Conservation (phyloP, 225 moss, liverwort and hornwort species). For the Sphagnum tenellum region DNA sequence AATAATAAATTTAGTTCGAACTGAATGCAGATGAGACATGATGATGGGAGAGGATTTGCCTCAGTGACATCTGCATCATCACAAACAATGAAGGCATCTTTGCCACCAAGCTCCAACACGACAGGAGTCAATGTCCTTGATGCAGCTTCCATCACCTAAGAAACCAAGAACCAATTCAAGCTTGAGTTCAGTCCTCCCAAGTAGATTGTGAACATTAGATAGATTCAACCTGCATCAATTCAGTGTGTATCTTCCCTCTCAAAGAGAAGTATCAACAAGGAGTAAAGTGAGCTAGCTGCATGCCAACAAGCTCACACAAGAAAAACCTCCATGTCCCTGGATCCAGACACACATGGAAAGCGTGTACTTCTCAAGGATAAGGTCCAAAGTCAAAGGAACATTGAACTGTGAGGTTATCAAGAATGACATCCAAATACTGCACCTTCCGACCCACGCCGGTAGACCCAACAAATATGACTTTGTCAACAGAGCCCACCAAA, state of each 20-base stretch:
- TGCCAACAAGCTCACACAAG: no score
- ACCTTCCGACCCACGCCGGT: constrained; percentile 44
- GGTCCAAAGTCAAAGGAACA: not conserved
- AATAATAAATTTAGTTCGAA: no score
- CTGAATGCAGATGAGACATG: not conserved
- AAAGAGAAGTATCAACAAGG: no score
- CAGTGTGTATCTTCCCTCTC: no score
- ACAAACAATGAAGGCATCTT: constrained; percentile 43
- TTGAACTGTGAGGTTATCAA: not conserved
- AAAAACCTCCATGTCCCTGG: no score
- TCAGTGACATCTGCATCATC: constrained; percentile 45
- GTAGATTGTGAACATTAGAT: no score
- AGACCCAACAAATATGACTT: constrained; percentile 52
- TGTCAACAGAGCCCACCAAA: constrained; percentile 38
- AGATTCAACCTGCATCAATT: no score
- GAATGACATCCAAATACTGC: not conserved
- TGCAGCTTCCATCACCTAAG: constrained; percentile 51
- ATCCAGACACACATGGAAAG: no score
- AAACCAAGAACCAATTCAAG: not conserved
- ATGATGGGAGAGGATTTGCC: constrained; percentile 7
- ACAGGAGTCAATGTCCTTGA: constrained; percentile 48
- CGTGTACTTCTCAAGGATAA: no score
- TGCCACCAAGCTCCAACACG: constrained; percentile 42
- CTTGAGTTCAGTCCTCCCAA: no score
- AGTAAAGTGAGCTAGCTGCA: no score